Conservation (phyloP, 208 protist species). For the Wallacemonas sp. region DNA sequence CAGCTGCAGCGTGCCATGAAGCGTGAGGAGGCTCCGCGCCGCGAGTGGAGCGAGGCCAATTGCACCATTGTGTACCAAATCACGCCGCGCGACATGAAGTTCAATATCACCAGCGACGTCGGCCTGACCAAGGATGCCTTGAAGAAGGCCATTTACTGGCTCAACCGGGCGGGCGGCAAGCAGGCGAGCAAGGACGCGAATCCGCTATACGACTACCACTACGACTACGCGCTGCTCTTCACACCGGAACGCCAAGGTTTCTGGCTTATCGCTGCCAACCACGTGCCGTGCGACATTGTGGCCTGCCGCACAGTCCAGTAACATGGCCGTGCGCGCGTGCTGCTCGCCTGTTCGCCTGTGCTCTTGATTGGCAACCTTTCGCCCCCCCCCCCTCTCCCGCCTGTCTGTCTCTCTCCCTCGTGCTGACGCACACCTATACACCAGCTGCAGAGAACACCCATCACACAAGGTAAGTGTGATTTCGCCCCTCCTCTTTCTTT, state of each 20-base stretch:
- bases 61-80: constrained; percentile 90
- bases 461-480: too few relatives aligned
- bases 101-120: constrained; percentile 74
- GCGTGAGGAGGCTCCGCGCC: constrained; percentile 48
- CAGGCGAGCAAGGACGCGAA: constrained; percentile 55
- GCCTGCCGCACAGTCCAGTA: constrained; percentile 61
- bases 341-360: too few relatives aligned
- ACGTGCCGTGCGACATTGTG: constrained; percentile 91
- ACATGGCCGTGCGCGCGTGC: too few relatives aligned
- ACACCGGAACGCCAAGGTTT: constrained; percentile 84
- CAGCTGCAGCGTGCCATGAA: constrained; percentile 42
- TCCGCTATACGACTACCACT: constrained; percentile 75
- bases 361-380: too few relatives aligned
- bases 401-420: too few relatives aligned
- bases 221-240: constrained; percentile 88
- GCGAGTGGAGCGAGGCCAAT: constrained; percentile 76
- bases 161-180: constrained; percentile 52
- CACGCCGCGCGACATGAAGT: constrained; percentile 87
- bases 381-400: too few relatives aligned
- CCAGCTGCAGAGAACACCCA: too few relatives aligned
- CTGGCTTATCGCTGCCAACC: constrained; percentile 85
- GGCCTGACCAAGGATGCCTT: constrained; percentile 78
- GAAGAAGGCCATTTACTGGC: constrained; percentile 66
- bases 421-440: too few relatives aligned
- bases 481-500: too few relatives aligned